Base-by-base conservation (phyloP, 192 early-diverging fungal genomes). In the Endogone sp. region DNA sequence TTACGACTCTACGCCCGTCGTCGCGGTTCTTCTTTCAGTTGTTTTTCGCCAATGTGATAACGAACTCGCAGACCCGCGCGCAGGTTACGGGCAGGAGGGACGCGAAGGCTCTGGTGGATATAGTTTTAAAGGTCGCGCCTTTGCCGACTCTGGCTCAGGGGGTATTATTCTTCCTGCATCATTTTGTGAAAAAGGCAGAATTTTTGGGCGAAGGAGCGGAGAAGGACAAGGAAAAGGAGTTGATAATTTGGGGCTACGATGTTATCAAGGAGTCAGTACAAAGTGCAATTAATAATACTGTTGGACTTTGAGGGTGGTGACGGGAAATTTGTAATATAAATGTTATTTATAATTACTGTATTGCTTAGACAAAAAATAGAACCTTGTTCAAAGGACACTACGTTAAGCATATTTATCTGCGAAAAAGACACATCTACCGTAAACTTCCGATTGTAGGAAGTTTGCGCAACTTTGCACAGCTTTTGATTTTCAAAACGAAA, bases 151-250 rank as follows among this genome's bases (percentile, higher is more conserved):
- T 97, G 73, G 82, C 89, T 25, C 91, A 95, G 60, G 95, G 95
- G 4, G 84, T 94, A 62, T 75, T 88, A 57, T 93, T 95, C 65
- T 96, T 95, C 82, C 79, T 95, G 74, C 81, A 91, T 56, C 87
- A 91, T 59, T 91, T 89, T 76, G 86, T 92, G 54, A 85, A 76
- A 71, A 79, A 76, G 73, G 79, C 75, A 30, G 86, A 85, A 71
- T 84, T 82, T 64, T 81, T 86, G 65, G 80, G 88, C 63, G 55
- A 67, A 22, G 59, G 24, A 22, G 68, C 62, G 61, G 86, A 90
- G 25, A 82, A 81, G n/a, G 90, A 95, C 64, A 78, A 75, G 71
- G 82, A 89, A 11, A 78, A 75, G 71, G 82, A 89, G 13, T 77
- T 81, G 20, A 66, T 95, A 25, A 77, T 80, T 56, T 90, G 85